These are phyloP conservation scores for Hirsutella minnesotensis DNA, from an alignment of 2,329 filamentous ascomycete genomes.

Conservation along the genomic window DNA sequence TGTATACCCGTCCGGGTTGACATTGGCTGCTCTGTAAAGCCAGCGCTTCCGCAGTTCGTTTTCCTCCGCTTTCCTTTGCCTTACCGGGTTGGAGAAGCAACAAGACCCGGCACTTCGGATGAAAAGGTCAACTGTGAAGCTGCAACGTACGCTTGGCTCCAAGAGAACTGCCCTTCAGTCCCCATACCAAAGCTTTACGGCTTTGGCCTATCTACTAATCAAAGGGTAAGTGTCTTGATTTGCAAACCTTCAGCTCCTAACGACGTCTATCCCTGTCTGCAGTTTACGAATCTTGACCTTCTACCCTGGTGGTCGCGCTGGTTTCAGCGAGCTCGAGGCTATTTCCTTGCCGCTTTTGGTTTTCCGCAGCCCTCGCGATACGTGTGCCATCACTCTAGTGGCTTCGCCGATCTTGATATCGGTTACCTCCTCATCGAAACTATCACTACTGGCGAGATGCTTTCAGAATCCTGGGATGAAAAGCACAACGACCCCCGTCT, in stretches of 20 bases:
- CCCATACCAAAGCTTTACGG: slow-evolving; percentile 13
- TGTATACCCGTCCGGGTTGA: slow-evolving; percentile 14
- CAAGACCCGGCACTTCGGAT: slow-evolving; percentile 24
- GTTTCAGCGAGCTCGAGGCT: neutral
- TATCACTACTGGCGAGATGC: slow-evolving; percentile 8
- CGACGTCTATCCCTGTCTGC: neutral
- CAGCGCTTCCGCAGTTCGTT: slow-evolving; percentile 3
- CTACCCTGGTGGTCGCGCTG: slow-evolving; percentile 1
- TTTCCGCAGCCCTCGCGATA: slow-evolving; percentile 7
- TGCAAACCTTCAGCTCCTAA: neutral
- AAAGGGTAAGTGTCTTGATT: slow-evolving; percentile 5
- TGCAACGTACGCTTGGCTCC: slow-evolving; percentile 10
- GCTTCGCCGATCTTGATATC: slow-evolving; percentile 6
- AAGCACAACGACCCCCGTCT: slow-evolving; percentile 6
- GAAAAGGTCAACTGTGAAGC: slow-evolving; percentile 22
- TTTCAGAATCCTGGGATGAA: slow-evolving; percentile 10
- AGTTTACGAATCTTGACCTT: neutral
- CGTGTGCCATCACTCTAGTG: slow-evolving; percentile 4
- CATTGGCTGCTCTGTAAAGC: slow-evolving; percentile 1
- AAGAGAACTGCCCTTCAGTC: slow-evolving; percentile 9
- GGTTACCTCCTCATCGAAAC: slow-evolving; percentile 11
- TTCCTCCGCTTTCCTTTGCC: slow-evolving; percentile 15
- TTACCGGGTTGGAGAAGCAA: slow-evolving; percentile 22
- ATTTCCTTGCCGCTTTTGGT: slow-evolving; percentile 4
- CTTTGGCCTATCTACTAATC: slow-evolving; percentile 10